phyloP scores from a whole-genome alignment of 495 filamentous ascomycete species.

The Saxispiralis lemnorum region DNA sequence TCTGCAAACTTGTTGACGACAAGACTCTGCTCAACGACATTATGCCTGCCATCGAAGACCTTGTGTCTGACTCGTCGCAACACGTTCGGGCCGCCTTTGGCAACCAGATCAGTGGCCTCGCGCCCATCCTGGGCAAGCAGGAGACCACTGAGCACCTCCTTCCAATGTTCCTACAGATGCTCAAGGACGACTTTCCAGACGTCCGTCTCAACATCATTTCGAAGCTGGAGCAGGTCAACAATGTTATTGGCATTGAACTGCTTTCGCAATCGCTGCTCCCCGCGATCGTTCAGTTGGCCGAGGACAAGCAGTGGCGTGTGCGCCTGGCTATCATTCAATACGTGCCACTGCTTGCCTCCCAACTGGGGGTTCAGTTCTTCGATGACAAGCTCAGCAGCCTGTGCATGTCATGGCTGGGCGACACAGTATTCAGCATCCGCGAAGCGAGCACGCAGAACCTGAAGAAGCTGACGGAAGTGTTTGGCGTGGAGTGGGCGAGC shows the following conservation, averaged over 20 bases:
- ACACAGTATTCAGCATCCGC: conserved; percentile 94
- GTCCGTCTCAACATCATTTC: conserved; percentile 97
- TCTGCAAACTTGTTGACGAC: conserved; percentile 74
- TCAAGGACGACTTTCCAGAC: conserved; percentile 97
- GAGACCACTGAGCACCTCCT: conserved; percentile 93
- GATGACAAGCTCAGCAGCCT: conserved; percentile 87
- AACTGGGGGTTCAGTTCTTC: conserved; percentile 94
- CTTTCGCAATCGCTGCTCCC: conserved; percentile 92
- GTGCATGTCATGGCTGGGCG: conserved; percentile 98
- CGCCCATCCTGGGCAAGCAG: conserved; percentile 92
- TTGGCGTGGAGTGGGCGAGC: conserved; percentile 95
- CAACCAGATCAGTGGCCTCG: conserved; percentile 91
- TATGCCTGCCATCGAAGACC: conserved; percentile 88
- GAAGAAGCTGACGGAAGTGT: conserved; percentile 95
- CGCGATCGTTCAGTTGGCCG: conserved; percentile 92
- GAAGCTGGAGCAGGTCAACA: conserved; percentile 92
- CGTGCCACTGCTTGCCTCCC: conserved; percentile 87
- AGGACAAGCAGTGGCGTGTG: conserved; percentile 99
- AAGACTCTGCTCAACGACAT: conserved; percentile 85
- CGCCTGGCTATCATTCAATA: conserved; percentile 97
- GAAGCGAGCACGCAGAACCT: conserved; percentile 93
- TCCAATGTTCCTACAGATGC: conserved; percentile 98
- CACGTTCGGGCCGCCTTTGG: conserved; percentile 90
- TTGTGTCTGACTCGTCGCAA: conserved; percentile 88
- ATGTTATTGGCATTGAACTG: conserved; percentile 95